phyloP scores from a whole-genome alignment of 2,329 filamentous ascomycete genomes.

The Emericellopsis cladophorae region DNA sequence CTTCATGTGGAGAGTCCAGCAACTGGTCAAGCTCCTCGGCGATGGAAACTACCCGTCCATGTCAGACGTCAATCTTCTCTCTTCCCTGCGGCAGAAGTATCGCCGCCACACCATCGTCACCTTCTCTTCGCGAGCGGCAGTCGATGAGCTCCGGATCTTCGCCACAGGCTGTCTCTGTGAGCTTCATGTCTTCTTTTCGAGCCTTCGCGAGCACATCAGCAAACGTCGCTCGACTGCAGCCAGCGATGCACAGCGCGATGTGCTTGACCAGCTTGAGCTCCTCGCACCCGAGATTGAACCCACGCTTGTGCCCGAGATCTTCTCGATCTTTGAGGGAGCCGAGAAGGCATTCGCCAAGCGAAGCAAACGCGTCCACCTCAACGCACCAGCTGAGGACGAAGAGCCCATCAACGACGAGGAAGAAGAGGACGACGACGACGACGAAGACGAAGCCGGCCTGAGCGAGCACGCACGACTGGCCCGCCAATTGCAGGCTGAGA shows the following conservation, averaged over 20 bases:
- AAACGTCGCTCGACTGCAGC: conserved; percentile 16
- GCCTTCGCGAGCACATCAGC: conserved; percentile 45
- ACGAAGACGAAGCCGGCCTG: conserved; percentile 40
- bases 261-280: conserved; percentile 15
- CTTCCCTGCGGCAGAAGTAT: conserved; percentile 41
- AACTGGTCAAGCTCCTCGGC: conserved; percentile 40
- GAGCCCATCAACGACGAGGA: conserved; percentile 55
- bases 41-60: conserved; percentile 42
- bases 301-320: conserved; percentile 52
- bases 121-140: conserved; percentile 52
- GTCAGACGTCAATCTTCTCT: conserved; percentile 47
- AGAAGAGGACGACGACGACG: conserved; percentile 35
- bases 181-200: conserved; percentile 66
- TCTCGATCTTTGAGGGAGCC: conserved; percentile 63
- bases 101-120: conserved; percentile 53
- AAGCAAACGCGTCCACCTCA: conserved; percentile 42
- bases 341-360: conserved; percentile 71
- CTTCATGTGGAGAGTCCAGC: conserved; percentile 83
- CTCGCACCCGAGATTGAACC: conserved; percentile 58
- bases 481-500: conserved; percentile 64
- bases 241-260: no score
- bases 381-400: conserved; percentile 58
- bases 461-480: conserved; percentile 47
- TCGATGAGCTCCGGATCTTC: conserved; percentile 67
- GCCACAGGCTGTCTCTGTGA: conserved; percentile 72